These are phyloP conservation scores for Chrysosphaeria jannelii DNA, from an alignment of 2,329 filamentous ascomycete species.

Conservation along the genomic window DNA sequence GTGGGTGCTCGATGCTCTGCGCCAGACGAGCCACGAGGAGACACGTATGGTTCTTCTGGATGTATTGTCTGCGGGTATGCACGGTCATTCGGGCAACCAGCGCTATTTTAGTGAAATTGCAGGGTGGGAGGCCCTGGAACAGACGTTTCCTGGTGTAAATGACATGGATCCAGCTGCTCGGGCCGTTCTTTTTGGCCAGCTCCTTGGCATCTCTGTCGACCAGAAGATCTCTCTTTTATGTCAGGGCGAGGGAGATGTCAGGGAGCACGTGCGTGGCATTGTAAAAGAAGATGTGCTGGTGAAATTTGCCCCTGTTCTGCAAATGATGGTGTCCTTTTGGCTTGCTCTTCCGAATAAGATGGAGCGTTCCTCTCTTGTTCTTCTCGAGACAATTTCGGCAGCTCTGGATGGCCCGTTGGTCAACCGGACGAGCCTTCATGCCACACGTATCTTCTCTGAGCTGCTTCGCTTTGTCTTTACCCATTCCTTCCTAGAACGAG, in stretches of 20 bases:
- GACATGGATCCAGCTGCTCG: slow-evolving; percentile 55
- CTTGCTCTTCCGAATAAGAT: too few species aligned
- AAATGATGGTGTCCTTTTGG: too few species aligned
- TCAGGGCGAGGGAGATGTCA: too few species aligned
- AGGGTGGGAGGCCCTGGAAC: slow-evolving; percentile 51
- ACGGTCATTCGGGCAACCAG: slow-evolving; percentile 57
- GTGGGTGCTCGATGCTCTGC: slow-evolving; percentile 35
- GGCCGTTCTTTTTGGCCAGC: slow-evolving; percentile 35
- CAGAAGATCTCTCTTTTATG: too few species aligned
- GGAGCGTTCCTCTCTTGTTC: slow-evolving; percentile 25
- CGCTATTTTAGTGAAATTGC: slow-evolving; percentile 58
- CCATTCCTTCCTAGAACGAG: slow-evolving; percentile 20
- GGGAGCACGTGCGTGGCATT: too few species aligned
- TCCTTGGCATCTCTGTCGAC: slow-evolving; percentile 34
- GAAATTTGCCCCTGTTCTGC: too few species aligned
- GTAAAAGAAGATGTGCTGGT: too few species aligned
- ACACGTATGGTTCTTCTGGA: too few species aligned
- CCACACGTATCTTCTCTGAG: slow-evolving; percentile 36
- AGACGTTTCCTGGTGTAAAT: slow-evolving; percentile 32
- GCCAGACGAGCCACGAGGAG: slow-evolving; percentile 33
- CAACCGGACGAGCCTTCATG: slow-evolving; percentile 42
- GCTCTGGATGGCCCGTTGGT: slow-evolving; percentile 30
- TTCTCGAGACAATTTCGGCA: slow-evolving; percentile 31
- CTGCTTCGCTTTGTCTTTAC: slow-evolving; percentile 32
- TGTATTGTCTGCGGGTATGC: slow-evolving; percentile 44